Evolutionary conservation across 2,329 filamentous ascomycete species (phyloP).

Genomic region (Sporothrix brunneoviolacea): DNA sequence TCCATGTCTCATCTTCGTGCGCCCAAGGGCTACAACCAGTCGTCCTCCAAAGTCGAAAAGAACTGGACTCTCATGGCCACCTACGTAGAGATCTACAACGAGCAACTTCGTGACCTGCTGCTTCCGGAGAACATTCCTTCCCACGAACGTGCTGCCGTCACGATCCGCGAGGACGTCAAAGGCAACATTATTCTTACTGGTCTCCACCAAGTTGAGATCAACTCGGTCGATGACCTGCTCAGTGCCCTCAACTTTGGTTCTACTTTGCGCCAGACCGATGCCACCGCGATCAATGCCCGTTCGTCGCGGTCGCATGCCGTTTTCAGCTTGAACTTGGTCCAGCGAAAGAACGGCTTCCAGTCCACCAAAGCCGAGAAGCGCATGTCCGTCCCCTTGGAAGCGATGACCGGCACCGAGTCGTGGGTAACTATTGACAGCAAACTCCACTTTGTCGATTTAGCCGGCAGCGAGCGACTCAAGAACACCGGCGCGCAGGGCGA

Average conservation of each 20-base stretch:
- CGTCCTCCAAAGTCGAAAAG: slow-evolving; percentile 52
- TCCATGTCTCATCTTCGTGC: slow-evolving; percentile 73
- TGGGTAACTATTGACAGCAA: slow-evolving; percentile 93
- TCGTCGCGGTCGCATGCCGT: slow-evolving; percentile 97
- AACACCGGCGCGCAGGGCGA: slow-evolving; percentile 95
- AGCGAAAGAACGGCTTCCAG: slow-evolving; percentile 61
- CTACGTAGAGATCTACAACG: slow-evolving; percentile 97
- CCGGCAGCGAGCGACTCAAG: slow-evolving; percentile 92
- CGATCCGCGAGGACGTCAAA: slow-evolving; percentile 88
- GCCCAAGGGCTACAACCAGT: slow-evolving; percentile 68
- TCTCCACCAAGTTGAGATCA: slow-evolving; percentile 78
- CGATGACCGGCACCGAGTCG: slow-evolving; percentile 61
- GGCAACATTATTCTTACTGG: slow-evolving; percentile 92
- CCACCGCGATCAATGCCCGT: slow-evolving; percentile 94
- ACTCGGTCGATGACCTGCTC: slow-evolving; percentile 86
- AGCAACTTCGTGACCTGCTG: slow-evolving; percentile 85
- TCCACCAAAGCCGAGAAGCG: slow-evolving; percentile 65
- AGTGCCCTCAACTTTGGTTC: slow-evolving; percentile 88
- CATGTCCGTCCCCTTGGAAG: slow-evolving; percentile 77
- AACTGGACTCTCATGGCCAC: slow-evolving; percentile 90
- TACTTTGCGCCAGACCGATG: slow-evolving; percentile 89
- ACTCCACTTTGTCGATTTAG: slow-evolving; percentile 95
- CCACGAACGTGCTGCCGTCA: slow-evolving; percentile 70
- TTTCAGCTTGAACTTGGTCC: slow-evolving; percentile 88
- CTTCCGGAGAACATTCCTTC: slow-evolving; percentile 65